Percentiles rank a stretch among this genome's conserved stretches.
These are phyloP conservation scores for Neurospora sp. DNA, from an alignment of 495 filamentous ascomycete species.

Conservation along the genomic window DNA sequence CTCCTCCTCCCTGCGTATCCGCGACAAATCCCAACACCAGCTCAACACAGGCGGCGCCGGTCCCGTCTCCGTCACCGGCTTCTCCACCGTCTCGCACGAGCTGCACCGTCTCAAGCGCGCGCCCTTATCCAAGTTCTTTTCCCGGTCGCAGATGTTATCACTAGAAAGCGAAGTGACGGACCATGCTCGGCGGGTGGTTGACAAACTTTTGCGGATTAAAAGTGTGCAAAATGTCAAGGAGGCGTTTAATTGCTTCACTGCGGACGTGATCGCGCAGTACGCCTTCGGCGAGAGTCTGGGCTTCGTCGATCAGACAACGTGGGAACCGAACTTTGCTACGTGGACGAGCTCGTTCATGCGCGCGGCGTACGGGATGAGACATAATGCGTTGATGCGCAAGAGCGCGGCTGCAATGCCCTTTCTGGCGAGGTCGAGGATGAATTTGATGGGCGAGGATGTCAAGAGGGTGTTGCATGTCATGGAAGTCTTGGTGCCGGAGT, in stretches of 20 bases:
- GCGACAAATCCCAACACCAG: constrained; percentile 21
- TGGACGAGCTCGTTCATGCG: constrained; percentile 17
- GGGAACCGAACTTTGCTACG: constrained; percentile 17
- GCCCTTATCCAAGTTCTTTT: constrained; percentile 37
- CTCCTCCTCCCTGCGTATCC: constrained; percentile 13
- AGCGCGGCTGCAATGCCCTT: constrained; percentile 9
- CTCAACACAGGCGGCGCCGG: constrained; percentile 10
- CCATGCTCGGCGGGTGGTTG: constrained; percentile 6
- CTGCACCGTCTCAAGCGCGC: constrained; percentile 29
- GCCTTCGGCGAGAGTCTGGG: constrained; percentile 21
- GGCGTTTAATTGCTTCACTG: constrained; percentile 22
- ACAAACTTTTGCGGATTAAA: constrained; percentile 5
- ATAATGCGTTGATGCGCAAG: constrained; percentile 7
- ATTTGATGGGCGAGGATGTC: constrained; percentile 17
- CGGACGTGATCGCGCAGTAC: constrained; percentile 22
- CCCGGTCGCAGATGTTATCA: constrained; percentile 20
- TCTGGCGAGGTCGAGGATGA: background rate
- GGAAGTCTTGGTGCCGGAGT: constrained; percentile 13
- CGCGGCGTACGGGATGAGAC: constrained; percentile 24
- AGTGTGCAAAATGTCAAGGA: constrained; percentile 11
- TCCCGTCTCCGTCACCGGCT: constrained; percentile 21
- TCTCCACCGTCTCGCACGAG: constrained; percentile 39
- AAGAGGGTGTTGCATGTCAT: constrained; percentile 8
- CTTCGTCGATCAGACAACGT: constrained; percentile 13
- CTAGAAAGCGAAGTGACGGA: constrained; percentile 24